Evolutionary conservation across 164 flowering plant genomes (phyloP).

Genomic region (Protea cynaroides): DNA sequence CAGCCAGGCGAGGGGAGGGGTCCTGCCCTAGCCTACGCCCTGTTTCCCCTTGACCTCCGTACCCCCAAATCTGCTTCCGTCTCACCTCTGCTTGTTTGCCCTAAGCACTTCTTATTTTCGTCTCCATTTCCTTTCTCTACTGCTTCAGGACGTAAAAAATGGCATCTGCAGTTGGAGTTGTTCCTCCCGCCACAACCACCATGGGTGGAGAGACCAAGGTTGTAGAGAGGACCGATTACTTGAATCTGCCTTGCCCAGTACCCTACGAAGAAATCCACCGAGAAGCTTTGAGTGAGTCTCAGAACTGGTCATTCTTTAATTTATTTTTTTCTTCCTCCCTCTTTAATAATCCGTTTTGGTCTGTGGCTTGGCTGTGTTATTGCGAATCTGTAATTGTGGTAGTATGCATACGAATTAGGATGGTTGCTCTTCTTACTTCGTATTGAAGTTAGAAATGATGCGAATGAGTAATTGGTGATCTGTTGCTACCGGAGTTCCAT

Average conservation of each 20-base stretch:
- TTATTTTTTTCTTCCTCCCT: neutral
- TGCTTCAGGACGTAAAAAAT: neutral
- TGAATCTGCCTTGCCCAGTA: conserved; percentile 81
- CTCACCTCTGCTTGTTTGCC: neutral
- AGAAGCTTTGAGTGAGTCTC: conserved; percentile 68
- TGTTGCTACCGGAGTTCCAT: no score
- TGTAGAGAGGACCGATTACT: conserved; percentile 51
- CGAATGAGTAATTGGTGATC: no score
- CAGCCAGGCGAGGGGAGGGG: neutral
- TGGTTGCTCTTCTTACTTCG: no score
- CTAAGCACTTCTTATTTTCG: neutral
- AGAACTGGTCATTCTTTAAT: neutral
- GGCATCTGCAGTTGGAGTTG: conserved; percentile 9
- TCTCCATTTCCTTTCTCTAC: neutral
- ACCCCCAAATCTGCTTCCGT: neutral
- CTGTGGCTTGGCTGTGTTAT: neutral
- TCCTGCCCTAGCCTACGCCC: neutral
- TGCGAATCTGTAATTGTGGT: neutral
- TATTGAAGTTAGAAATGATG: no score
- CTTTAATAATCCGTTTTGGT: neutral
- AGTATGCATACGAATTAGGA: neutral
- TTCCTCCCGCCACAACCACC: neutral
- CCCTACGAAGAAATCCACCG: conserved; percentile 90
- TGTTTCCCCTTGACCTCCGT: neutral
- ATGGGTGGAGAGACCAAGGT: conserved; percentile 13